A percentile compares a stretch with the other conserved stretches of the same genome.
Evolutionary conservation across 2,329 filamentous ascomycete genomes (phyloP).

Genomic region (Balansia obtecta): DNA sequence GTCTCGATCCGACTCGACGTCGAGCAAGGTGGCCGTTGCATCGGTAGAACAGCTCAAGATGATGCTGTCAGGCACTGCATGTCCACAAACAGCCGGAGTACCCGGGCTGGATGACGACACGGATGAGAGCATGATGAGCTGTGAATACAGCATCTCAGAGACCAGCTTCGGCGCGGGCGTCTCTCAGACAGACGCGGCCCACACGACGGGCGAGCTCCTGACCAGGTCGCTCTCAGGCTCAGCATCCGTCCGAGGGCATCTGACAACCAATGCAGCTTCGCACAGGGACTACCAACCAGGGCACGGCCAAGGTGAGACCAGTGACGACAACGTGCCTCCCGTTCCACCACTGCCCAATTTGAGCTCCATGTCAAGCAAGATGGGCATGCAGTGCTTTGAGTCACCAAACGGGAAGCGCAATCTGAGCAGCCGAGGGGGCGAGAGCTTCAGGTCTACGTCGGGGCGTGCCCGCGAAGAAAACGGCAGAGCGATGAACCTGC

Average conservation of each 20-base stretch:
- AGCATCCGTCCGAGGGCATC: conserved; percentile 23
- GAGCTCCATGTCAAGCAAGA: conserved; percentile 18
- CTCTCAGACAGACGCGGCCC: conserved; percentile 10
- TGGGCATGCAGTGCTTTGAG: conserved; percentile 10
- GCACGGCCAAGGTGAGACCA: conserved; percentile 6
- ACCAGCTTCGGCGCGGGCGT: conserved; percentile 41
- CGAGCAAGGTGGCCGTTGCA: conserved; percentile 38
- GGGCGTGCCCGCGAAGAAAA: conserved; percentile 21
- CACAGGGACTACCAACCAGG: conserved; percentile 10
- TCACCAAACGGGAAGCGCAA: conserved; percentile 15
- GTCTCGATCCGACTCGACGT: conserved; percentile 31
- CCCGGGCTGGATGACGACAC: conserved; percentile 35
- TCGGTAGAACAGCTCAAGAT: conserved; percentile 53
- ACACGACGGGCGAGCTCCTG: conserved; percentile 16
- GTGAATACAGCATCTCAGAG: conserved; percentile 55
- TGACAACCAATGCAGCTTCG: conserved; percentile 30
- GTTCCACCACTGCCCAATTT: conserved; percentile 41
- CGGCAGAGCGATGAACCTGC: conserved; percentile 30
- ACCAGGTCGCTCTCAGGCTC: conserved; percentile 23
- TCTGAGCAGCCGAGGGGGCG: conserved; percentile 29
- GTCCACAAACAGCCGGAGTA: conserved; percentile 24
- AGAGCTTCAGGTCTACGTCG: conserved; percentile 23
- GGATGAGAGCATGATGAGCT: conserved; percentile 60
- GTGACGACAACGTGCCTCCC: conserved; percentile 34
- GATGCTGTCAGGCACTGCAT: conserved; percentile 40